A percentile compares a stretch with the other conserved stretches of the same genome.
phyloP scores from a whole-genome alignment of 805 yeast species.

The Saccharomycopsis lassenensis region DNA sequence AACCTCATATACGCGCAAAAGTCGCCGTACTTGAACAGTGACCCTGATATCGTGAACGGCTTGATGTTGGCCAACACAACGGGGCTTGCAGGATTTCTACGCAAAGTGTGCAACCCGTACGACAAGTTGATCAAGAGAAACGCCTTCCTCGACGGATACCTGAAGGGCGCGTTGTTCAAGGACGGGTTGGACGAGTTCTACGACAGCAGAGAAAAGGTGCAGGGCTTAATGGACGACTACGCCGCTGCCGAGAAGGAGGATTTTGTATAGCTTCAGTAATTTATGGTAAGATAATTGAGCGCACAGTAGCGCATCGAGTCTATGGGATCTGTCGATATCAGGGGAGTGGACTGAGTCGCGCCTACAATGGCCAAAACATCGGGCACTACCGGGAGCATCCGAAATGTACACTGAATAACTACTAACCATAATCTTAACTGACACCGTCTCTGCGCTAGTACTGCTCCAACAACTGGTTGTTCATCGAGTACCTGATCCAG shows the following conservation, averaged over 20 bases:
- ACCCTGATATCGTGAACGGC: conserved; percentile 45
- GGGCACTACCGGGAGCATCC: too few species aligned
- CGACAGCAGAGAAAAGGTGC: conserved; percentile 64
- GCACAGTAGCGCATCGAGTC: too few species aligned
- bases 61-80: conserved; percentile 78
- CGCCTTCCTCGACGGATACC: conserved; percentile 78
- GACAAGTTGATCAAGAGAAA: conserved; percentile 68
- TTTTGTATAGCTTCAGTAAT: too few species aligned
- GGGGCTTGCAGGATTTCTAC: conserved; percentile 54
- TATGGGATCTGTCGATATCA: too few species aligned
- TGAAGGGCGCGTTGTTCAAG: conserved; percentile 30
- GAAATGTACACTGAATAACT: too few species aligned
- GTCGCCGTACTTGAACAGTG: conserved; percentile 27
- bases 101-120: conserved; percentile 60
- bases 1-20: conserved; percentile 69
- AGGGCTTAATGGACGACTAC: conserved; percentile 68
- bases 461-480: conserved; percentile 20
- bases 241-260: conserved; percentile 53
- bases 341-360: too few species aligned
- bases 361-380: too few species aligned
- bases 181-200: conserved; percentile 56
- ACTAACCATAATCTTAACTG: too few species aligned
- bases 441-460: too few species aligned
- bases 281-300: too few species aligned
- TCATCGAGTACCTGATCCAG: conserved; percentile 47